These are phyloP conservation scores for Orbilia brochopaga DNA, from an alignment of 2,329 filamentous ascomycete species.

Conservation along the genomic window DNA sequence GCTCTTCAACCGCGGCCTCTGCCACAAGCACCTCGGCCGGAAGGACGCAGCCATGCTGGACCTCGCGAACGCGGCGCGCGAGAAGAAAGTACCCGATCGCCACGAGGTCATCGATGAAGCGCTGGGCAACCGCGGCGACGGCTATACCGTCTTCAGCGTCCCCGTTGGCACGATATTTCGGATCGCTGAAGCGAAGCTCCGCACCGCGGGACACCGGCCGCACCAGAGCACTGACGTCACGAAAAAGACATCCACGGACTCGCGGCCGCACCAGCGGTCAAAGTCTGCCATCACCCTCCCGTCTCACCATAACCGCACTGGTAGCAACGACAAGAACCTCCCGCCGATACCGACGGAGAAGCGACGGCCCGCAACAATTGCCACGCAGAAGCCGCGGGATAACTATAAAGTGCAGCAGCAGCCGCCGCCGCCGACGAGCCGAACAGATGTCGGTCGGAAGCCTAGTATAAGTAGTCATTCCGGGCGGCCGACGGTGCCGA, in stretches of 20 bases:
- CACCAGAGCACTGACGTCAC: conserved; percentile 97
- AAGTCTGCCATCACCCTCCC: neutral
- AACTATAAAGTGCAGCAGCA: too few relatives aligned
- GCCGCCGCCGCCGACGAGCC: too few relatives aligned
- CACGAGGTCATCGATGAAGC: conserved; percentile 98
- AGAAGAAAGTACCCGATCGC: conserved; percentile 85
- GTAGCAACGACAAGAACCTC: neutral
- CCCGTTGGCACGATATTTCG: conserved; percentile 96
- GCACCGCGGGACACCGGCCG: conserved; percentile 95
- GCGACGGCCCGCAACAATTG: neutral
- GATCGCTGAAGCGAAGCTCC: conserved; percentile 96
- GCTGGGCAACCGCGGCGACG: conserved; percentile 90
- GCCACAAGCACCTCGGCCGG: conserved; percentile 95
- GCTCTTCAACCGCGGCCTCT: conserved; percentile 93
- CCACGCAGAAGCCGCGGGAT: neutral
- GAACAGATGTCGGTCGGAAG: too few relatives aligned
- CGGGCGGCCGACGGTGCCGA: too few relatives aligned
- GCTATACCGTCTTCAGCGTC: conserved; percentile 98
- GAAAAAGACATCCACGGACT: conserved; percentile 62
- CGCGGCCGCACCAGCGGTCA: neutral
- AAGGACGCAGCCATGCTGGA: conserved; percentile 89
- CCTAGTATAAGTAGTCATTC: too few relatives aligned
- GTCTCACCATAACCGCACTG: neutral
- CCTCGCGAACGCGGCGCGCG: conserved; percentile 84
- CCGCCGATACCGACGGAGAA: neutral